phyloP scores from a whole-genome alignment of 225 moss, liverwort and hornwort genomes.

The Polytrichum commune region DNA sequence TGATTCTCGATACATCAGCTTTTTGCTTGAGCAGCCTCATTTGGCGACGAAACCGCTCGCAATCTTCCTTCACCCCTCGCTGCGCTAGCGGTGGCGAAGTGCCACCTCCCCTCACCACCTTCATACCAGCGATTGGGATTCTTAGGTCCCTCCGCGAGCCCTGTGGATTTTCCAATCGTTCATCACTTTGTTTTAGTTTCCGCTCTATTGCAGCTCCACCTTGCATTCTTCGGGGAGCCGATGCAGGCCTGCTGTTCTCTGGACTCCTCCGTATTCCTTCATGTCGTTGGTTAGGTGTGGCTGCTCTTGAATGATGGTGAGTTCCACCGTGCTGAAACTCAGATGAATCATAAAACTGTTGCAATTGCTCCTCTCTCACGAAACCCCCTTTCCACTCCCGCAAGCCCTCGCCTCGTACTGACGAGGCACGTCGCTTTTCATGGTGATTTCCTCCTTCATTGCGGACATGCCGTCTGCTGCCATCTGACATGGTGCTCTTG shows the following conservation, averaged over 20 bases:
- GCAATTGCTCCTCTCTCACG: conserved; percentile 41
- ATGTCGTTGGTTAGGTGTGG: conserved; percentile 14
- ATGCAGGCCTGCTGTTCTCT: conserved; percentile 32
- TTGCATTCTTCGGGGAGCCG: conserved; percentile 50
- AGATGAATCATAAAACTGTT: conserved; percentile 35
- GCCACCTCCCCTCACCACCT: conserved; percentile 19
- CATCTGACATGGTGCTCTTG: conserved; percentile 21
- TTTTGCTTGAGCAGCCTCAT: conserved; percentile 70
- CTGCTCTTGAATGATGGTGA: conserved; percentile 7
- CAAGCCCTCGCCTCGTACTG: conserved; percentile 34
- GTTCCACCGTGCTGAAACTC: conserved; percentile 8
- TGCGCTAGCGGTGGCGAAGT: conserved; percentile 13
- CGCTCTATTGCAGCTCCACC: conserved; percentile 18
- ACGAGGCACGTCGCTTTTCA: conserved; percentile 22
- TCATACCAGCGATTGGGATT: conserved; percentile 30
- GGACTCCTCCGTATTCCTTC: conserved; percentile 19
- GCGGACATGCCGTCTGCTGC: conserved; percentile 19
- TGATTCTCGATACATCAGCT: conserved; percentile 53
- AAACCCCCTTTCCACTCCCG: conserved; percentile 71
- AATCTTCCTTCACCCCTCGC: conserved; percentile 65
- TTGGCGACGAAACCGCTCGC: conserved; percentile 73
- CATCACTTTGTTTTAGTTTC: conserved; percentile 19
- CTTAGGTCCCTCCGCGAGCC: background rate
- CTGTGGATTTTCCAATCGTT: conserved; percentile 13
- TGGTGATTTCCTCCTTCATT: conserved; percentile 27